These are phyloP conservation scores for Clonostachys rosea DNA, from an alignment of 2,329 filamentous ascomycete species.

Conservation along the genomic window DNA sequence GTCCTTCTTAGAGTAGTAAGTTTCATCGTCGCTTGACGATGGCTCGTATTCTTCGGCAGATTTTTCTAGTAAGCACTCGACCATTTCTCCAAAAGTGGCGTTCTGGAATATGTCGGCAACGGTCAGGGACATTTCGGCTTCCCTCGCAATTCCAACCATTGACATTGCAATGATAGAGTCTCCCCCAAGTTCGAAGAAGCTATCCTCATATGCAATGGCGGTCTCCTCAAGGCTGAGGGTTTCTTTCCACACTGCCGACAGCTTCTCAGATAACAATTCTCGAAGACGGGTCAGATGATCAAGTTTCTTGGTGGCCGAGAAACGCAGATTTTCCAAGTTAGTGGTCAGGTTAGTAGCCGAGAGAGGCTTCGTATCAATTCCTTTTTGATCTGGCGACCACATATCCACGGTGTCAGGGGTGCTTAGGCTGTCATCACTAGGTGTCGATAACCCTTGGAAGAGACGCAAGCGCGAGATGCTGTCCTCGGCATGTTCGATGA, in stretches of 20 bases:
- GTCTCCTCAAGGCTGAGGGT: slow-evolving; percentile 2
- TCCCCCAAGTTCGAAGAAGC: slow-evolving; percentile 28
- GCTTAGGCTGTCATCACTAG: neutral
- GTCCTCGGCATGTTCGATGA: slow-evolving; percentile 9
- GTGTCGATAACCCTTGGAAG: neutral
- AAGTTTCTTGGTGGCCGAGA: neutral
- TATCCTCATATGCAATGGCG: slow-evolving; percentile 4
- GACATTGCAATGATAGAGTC: slow-evolving; percentile 49
- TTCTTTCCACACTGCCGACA: slow-evolving; percentile 3
- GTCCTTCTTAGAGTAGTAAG: slow-evolving; percentile 2
- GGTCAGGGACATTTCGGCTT: slow-evolving; percentile 28
- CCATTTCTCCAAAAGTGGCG: slow-evolving; percentile 30
- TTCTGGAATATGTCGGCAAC: slow-evolving; percentile 39
- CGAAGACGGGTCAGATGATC: neutral
- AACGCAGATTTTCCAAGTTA: neutral
- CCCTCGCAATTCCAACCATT: slow-evolving; percentile 36
- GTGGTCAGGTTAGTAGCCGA: neutral
- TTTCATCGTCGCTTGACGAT: slow-evolving; percentile 3
- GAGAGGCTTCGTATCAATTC: no score
- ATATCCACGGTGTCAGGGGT: neutral
- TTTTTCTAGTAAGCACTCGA: neutral
- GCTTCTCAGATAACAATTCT: slow-evolving; percentile 5
- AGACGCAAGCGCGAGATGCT: slow-evolving; percentile 8
- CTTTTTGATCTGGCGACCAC: neutral
- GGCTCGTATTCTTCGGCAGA: slow-evolving; percentile 1